Percentiles rank a stretch among this genome's conserved stretches.
Evolutionary conservation across 257 asterid species (phyloP).

Genomic region (Plantago ovata): DNA sequence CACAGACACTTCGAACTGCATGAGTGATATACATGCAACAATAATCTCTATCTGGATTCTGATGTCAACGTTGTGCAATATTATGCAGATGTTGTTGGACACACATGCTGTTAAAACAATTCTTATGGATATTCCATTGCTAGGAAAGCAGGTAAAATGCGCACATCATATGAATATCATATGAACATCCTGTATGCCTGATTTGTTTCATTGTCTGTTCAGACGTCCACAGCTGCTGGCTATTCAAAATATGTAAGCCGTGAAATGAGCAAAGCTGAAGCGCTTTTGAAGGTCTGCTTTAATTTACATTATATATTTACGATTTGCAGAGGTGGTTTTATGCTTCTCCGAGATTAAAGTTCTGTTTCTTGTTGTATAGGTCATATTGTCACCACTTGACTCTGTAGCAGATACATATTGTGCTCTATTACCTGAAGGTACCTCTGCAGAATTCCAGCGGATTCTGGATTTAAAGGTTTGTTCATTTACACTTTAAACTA

Average conservation of each 20-base stretch:
- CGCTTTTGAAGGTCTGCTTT: conserved; percentile 69
- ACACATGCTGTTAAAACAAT: conserved; percentile 97
- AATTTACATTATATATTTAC: neutral
- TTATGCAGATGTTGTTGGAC: conserved; percentile 93
- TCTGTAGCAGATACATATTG: conserved; percentile 99
- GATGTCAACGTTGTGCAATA: conserved; percentile 19
- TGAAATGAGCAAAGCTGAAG: conserved; percentile 99
- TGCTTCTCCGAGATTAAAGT: conserved; percentile 14
- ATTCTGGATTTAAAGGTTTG: conserved; percentile 91
- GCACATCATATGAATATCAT: conserved; percentile 13
- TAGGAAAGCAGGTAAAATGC: conserved; percentile 86
- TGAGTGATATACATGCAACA: conserved; percentile 11
- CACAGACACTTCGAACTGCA: neutral
- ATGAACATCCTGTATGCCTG: conserved; percentile 3
- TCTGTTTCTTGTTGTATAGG: conserved; percentile 42
- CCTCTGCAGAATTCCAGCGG: conserved; percentile 86
- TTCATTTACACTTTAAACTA: conserved; percentile 5
- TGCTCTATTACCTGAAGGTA: conserved; percentile 96
- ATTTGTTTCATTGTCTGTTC: conserved; percentile 25
- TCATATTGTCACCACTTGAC: conserved; percentile 87
- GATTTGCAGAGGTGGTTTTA: neutral
- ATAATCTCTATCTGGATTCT: conserved; percentile 13
- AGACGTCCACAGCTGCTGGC: conserved; percentile 86
- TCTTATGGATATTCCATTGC: conserved; percentile 90
- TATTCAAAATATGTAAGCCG: conserved; percentile 91